phyloP scores from a whole-genome alignment of 129 eudicot genomes.

The Lactuca sativa region DNA sequence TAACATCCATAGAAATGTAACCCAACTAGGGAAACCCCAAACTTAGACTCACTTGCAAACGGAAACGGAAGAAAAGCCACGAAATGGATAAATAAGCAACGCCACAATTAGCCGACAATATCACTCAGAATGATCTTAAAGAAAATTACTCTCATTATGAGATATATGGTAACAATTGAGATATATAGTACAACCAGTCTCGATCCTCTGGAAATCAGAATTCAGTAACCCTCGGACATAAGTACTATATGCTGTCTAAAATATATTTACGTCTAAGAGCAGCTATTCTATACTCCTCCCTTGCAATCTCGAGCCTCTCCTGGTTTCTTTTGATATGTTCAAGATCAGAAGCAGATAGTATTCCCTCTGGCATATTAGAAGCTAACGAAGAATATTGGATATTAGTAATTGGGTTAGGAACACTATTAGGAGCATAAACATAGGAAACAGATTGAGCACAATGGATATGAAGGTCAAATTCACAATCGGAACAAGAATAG shows the following conservation, averaged over 20 bases:
- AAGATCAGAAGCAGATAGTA: constrained; percentile 1
- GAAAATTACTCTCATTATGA: neutral
- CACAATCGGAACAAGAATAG: constrained; percentile 60
- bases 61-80: neutral
- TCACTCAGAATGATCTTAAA: neutral
- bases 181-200: neutral
- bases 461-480: constrained; percentile 70
- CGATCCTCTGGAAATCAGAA: constrained; percentile 1
- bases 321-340: constrained; percentile 10
- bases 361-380: constrained; percentile 12
- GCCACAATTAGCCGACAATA: neutral
- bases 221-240: constrained; percentile 1
- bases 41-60: neutral
- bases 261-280: neutral
- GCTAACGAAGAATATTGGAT: constrained; percentile 10
- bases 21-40: neutral
- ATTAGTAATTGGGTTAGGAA: neutral
- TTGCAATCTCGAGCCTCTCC: constrained; percentile 19
- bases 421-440: constrained; percentile 15
- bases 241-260: constrained; percentile 15
- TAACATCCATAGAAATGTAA: too few relatives aligned
- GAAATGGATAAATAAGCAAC: neutral
- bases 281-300: constrained; percentile 17
- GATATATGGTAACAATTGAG: constrained; percentile 2
- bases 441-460: constrained; percentile 39